Base-by-base conservation (phyloP, 176 grass and related monocot species). In the Bothriochloa decipiens region DNA sequence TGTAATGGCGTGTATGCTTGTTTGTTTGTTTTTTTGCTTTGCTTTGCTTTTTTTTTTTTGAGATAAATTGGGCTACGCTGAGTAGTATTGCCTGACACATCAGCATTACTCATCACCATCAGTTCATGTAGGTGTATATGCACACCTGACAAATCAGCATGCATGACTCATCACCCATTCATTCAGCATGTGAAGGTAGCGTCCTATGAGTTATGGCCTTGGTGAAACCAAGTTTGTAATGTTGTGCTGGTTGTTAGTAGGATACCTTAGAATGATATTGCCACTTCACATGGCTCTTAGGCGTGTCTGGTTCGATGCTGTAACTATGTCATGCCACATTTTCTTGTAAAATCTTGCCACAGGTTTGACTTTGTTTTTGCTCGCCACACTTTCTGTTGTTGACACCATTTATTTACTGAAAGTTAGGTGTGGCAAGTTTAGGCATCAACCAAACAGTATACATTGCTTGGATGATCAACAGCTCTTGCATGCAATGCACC, bases 141-240 rank as follows among this genome's bases (percentile, higher is more conserved):
- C 18, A 58, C 20, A 58, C 55, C 55, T 68, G 65, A 64, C 50
- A 53, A 20, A 53, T 65, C 41, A 11, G 40, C 70, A 73, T n/a
- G 55, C 55, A 26, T 73, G 23, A 22, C 17, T 45, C 25, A 45
- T 45, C 25, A 45, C 25, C 37, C 9, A 20, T 45, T 45, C 26
- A 45, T 49, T 74, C 27, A 64, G 36, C 40, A 64, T 83, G 7
- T 64, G 39, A 11, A 82, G 18, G 16, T 7, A 43, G 28, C 27
- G 37, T 23, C 58, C 37, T 32, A 0, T 12, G 7, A n/a, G 37
- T 63, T 5, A 3, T 8, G 9, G 16, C 8, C 1, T 37, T 39
- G 17, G 20, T 67, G 15, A 65, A 84, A 67, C 43, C 16, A 26
- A 75, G 43, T 76, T 66, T 68, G 32, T 76, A 40, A 0, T 76